These are phyloP conservation scores for Aegilops sharonensis DNA, from an alignment of 176 grass and related monocot species.

Conservation along the genomic window DNA sequence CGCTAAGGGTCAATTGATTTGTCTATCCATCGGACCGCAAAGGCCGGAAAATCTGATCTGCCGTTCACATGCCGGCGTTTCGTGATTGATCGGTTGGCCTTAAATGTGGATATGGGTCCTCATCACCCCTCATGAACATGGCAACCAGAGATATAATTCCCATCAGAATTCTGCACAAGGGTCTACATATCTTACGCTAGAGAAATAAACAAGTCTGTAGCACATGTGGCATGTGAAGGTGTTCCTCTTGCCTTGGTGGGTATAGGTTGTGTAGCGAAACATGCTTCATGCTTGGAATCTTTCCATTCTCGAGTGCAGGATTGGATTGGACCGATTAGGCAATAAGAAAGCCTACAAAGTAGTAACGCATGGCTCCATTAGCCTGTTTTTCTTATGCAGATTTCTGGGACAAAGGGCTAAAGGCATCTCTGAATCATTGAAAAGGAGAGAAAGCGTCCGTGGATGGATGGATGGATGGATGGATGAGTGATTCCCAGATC, in stretches of 20 bases:
- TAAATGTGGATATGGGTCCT: slow-evolving; percentile 17
- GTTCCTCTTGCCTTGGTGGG: neutral
- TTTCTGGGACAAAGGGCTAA: neutral
- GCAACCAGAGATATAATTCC: neutral
- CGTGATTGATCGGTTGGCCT: neutral
- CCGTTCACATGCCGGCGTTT: slow-evolving; percentile 3
- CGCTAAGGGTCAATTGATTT: neutral
- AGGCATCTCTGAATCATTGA: neutral
- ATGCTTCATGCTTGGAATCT: neutral
- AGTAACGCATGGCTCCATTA: neutral
- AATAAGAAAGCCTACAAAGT: neutral
- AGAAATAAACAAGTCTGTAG: neutral
- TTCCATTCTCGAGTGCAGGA: neutral
- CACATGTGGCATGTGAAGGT: neutral
- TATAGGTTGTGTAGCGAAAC: neutral
- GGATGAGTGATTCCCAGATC: slow-evolving; percentile 6
- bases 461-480: neutral
- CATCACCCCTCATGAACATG: neutral
- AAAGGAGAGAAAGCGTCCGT: neutral
- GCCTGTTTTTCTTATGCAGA: neutral
- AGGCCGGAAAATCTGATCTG: neutral
- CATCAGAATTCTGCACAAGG: neutral
- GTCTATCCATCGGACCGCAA: slow-evolving; percentile 16
- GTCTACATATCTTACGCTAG: neutral
- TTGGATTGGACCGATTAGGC: neutral